These are phyloP conservation scores for Fraxinus angustifolia DNA, from an alignment of 305 asterid genomes.

Conservation along the genomic window DNA sequence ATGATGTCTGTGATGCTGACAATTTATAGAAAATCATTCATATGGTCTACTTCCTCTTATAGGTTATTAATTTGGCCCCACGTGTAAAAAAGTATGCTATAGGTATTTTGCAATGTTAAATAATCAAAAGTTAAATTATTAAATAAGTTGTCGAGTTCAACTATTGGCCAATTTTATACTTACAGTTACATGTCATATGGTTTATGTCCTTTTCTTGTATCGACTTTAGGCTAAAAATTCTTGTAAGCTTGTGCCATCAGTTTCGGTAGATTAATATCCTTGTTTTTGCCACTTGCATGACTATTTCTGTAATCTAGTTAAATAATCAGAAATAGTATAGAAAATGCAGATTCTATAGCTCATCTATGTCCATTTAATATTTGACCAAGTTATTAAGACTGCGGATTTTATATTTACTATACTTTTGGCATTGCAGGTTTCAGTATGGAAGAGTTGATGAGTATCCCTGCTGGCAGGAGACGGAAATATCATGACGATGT, in stretches of 20 bases:
- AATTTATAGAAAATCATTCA: background rate
- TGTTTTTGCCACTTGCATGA: constrained; percentile 18
- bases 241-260: constrained; percentile 20
- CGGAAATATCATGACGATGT: constrained; percentile 87
- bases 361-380: background rate
- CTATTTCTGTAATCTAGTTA: background rate
- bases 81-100: background rate
- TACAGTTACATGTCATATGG: constrained; percentile 13
- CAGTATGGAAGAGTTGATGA: constrained; percentile 78
- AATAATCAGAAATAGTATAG: background rate
- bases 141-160: constrained; percentile 7
- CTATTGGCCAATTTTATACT: constrained; percentile 20
- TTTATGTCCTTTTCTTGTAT: constrained; percentile 19
- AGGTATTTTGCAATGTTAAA: constrained; percentile 1
- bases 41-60: background rate
- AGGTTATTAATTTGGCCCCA: background rate
- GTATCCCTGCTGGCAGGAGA: constrained; percentile 81
- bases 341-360: background rate
- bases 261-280: constrained; percentile 1
- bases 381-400: background rate
- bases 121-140: background rate
- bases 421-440: constrained; percentile 45
- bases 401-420: background rate
- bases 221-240: constrained; percentile 23
- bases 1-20: constrained; percentile 7